A percentile compares a stretch with the other conserved stretches of the same genome.
phyloP scores from a whole-genome alignment of 768 basidiomycete species.

The Termitomyces eurrhizus region DNA sequence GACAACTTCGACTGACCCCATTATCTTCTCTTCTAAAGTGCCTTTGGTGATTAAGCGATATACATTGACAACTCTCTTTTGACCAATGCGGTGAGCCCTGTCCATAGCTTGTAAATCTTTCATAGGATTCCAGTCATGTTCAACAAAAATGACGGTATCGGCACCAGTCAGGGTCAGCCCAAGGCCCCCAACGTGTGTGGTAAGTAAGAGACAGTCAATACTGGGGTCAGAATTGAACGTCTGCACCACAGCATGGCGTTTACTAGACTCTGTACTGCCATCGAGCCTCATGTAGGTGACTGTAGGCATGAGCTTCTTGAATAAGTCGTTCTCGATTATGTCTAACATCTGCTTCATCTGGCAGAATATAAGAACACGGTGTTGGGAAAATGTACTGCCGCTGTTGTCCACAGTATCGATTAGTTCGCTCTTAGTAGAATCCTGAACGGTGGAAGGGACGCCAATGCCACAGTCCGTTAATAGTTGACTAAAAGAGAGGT shows the following conservation, averaged over 20 bases:
- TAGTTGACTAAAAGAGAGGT: slow-evolving; percentile 64
- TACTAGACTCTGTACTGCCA: slow-evolving; percentile 86
- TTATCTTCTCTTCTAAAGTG: slow-evolving; percentile 98
- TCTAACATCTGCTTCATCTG: slow-evolving; percentile 99
- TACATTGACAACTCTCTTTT: slow-evolving; percentile 98
- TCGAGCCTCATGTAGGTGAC: slow-evolving; percentile 99
- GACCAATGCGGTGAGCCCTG: slow-evolving; percentile 94
- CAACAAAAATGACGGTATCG: slow-evolving; percentile 98
- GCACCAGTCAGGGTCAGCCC: slow-evolving; percentile 96
- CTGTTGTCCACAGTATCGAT: slow-evolving; percentile 55
- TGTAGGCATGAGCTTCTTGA: slow-evolving; percentile 88
- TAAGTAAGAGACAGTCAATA: slow-evolving; percentile 93
- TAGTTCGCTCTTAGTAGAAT: slow-evolving; percentile 64
- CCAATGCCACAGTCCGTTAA: slow-evolving; percentile 95
- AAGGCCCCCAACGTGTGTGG: slow-evolving; percentile 95
- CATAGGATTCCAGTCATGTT: slow-evolving; percentile 99
- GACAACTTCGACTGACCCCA: slow-evolving; percentile 70
- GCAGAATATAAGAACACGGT: slow-evolving; percentile 98
- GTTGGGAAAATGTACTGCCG: slow-evolving; percentile 75
- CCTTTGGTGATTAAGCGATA: slow-evolving; percentile 97
- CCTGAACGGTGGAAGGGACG: slow-evolving; percentile 36
- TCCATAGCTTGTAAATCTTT: slow-evolving; percentile 99
- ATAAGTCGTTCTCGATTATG: slow-evolving; percentile 91
- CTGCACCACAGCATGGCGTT: slow-evolving; percentile 95
- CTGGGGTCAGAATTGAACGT: slow-evolving; percentile 98